Evolutionary conservation across 108 stramenopile species (phyloP), one percentile per base, ranked within the genome.

Genomic region (Skeletonema costatum): DNA sequence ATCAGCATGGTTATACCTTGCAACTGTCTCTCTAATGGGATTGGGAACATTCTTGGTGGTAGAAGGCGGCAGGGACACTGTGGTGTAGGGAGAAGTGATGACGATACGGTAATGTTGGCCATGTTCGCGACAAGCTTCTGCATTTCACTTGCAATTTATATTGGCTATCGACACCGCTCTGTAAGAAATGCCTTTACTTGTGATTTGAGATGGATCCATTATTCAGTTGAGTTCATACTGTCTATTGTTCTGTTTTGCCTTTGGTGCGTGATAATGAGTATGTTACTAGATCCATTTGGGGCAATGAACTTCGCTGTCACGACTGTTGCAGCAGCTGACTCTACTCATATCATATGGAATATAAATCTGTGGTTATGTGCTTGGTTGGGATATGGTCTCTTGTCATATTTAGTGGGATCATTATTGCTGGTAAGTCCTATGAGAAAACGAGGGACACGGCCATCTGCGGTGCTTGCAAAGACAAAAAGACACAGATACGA

Each of bases 111-210:
- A 56, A 14, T 74, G 7, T 12, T 80, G 12, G 63, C 48, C 19
- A 32, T 74, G 5, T 51, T 80, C 25, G 70, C 73, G 6, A 74
- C 42, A 19, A 74, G 73, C 2, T 74, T 74, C 32, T 61, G 7
- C 33, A 1, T 80, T 9, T 64, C 80, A 7, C 31, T 74, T 30
- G 11, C 74, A 13, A 53, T 80, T 44, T 33, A 68, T 36, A 5
- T 74, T 4, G 69, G 41, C 53, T 80, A 74, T 64, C 80, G 35
- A 10, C 80, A 80, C 70, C 66, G 80, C 39, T 69, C 16, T 53
- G 19, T 74, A 8, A 73, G 80, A 32, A 56, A 80, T 13, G 62
- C 29, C 9, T 29, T 80, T 1, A 80, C 80, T 21, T 41, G n/a
- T 35, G 68, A 68, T 53, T 21, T 74, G 19, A 25, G 13, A 50